phyloP scores from a whole-genome alignment of 306 rosid species.

The Parietaria judaica region DNA sequence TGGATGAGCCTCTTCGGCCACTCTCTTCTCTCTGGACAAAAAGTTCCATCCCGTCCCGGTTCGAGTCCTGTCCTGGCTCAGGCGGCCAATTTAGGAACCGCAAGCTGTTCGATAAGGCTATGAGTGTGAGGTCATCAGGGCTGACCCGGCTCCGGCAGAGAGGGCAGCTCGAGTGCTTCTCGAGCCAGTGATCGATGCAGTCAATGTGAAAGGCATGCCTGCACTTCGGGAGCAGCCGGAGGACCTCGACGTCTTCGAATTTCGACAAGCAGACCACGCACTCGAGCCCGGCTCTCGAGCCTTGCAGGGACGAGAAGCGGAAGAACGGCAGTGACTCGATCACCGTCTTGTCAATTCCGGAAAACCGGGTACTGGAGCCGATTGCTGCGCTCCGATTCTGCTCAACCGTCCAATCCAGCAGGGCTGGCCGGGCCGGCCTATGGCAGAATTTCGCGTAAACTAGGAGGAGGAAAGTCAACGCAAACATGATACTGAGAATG shows the following conservation, averaged over 20 bases:
- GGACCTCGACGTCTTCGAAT: conserved; percentile 71
- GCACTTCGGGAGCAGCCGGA: conserved; percentile 78
- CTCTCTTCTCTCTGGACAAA: conserved; percentile 82
- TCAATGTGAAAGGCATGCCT: conserved; percentile 90
- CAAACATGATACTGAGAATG: conserved; percentile 46
- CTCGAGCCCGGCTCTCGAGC: conserved; percentile 80
- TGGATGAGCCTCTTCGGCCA: conserved; percentile 41
- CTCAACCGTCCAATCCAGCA: background rate
- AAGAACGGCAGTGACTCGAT: conserved; percentile 97
- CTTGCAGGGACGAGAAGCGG: conserved; percentile 70
- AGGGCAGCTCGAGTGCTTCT: conserved; percentile 85
- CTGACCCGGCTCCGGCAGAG: conserved; percentile 67
- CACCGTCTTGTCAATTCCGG: conserved; percentile 72
- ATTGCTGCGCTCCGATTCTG: background rate
- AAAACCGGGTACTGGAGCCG: conserved; percentile 54
- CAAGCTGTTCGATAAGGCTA: conserved; percentile 55
- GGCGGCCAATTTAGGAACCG: conserved; percentile 42
- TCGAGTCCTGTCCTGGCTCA: conserved; percentile 45
- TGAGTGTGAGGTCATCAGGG: conserved; percentile 46
- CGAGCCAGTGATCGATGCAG: conserved; percentile 93
- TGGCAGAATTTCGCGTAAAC: conserved; percentile 59
- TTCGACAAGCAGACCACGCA: conserved; percentile 82
- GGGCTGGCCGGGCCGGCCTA: conserved; percentile 15
- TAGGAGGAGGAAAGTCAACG: conserved; percentile 54
- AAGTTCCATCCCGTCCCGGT: conserved; percentile 40